Evolutionary conservation across 148 eudicot genomes (phyloP), one percentile per base, ranked within the genome.

Genomic region (Rhododendron molle): DNA sequence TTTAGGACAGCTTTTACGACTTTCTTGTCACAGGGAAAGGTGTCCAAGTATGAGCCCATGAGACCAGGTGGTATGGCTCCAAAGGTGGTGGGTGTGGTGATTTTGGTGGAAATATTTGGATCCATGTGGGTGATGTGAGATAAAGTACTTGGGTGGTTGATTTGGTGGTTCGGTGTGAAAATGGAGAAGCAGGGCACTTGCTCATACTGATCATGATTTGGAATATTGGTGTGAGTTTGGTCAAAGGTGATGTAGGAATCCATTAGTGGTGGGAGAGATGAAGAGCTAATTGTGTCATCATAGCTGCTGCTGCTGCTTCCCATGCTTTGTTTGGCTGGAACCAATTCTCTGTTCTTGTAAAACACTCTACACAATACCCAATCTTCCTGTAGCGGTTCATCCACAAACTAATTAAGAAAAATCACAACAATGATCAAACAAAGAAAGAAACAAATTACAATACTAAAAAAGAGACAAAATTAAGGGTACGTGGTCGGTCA

Each of bases 101-200:
- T 49, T 85, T 52, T 83, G 44, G 58, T n/a, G 72, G 76, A 32
- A 20, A 11, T 40, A 81, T 78, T 85, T 80, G 88, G 84, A 15
- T 84, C 85, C 85, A 86, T 62, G 47, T 86, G 85, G 76, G 73
- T 56, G 87, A 85, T 30, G 60, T 81, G 71, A 15, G 87, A 73
- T 30, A 87, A 78, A 87, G 28, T 88, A 34, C 3, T 34, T 81
- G 83, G 87, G 87, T 52, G 78, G 74, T 83, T 46, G 32, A 26
- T 78, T 78, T 40, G 56, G 49, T 44, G 78, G 43, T 36, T 73
- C 36, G 46, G 78, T 6, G 80, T 50, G 85, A 71, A 88, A 85
- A 52, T 89, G 91, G 91, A 89, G 91, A 89, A 87, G 91, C 91
- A 89, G 91, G 91, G 89, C 89, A 89, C 91, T 87, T 87, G 91